Evolutionary conservation across 805 yeast genomes (phyloP).

Genomic region (Metschnikowia orientalis): DNA sequence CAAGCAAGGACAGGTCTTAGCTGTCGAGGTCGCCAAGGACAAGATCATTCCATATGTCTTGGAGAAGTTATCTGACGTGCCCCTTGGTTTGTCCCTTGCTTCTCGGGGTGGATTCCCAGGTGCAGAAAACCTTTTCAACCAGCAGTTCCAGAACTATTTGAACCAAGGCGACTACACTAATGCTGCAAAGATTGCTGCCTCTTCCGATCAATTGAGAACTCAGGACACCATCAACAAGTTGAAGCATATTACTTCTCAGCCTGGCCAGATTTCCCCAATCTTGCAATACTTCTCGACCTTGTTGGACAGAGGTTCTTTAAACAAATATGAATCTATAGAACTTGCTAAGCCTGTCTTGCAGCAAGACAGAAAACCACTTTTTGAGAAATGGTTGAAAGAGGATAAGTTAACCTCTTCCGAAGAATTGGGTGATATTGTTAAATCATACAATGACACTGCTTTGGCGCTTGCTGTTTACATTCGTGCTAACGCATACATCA

Average conservation of each 20-base stretch:
- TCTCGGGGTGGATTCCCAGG: constrained; percentile 97
- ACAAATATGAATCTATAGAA: constrained; percentile 90
- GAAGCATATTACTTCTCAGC: constrained; percentile 84
- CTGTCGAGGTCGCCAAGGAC: constrained; percentile 82
- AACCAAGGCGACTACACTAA: constrained; percentile 81
- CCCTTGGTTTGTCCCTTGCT: constrained; percentile 82
- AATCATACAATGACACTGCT: constrained; percentile 72
- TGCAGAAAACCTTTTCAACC: constrained; percentile 85
- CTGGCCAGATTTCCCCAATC: constrained; percentile 93
- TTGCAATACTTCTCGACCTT: constrained; percentile 87
- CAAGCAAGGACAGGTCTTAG: constrained; percentile 90
- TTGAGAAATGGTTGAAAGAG: constrained; percentile 95
- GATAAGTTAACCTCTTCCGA: constrained; percentile 94
- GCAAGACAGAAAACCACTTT: constrained; percentile 87
- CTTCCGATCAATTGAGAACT: constrained; percentile 88
- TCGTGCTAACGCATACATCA: constrained; percentile 75
- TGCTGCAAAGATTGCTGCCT: constrained; percentile 97
- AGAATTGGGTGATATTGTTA: constrained; percentile 93
- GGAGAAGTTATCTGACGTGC: constrained; percentile 78
- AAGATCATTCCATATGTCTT: constrained; percentile 87
- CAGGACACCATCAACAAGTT: constrained; percentile 91
- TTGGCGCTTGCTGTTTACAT: constrained; percentile 88
- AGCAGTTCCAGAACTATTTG: constrained; percentile 84
- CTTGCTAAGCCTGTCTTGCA: constrained; percentile 92
- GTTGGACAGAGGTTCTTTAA: constrained; percentile 87